Evolutionary conservation across 306 rosid genomes (phyloP), one percentile per base, ranked within the genome.

Genomic region (Citrullus amarus): DNA sequence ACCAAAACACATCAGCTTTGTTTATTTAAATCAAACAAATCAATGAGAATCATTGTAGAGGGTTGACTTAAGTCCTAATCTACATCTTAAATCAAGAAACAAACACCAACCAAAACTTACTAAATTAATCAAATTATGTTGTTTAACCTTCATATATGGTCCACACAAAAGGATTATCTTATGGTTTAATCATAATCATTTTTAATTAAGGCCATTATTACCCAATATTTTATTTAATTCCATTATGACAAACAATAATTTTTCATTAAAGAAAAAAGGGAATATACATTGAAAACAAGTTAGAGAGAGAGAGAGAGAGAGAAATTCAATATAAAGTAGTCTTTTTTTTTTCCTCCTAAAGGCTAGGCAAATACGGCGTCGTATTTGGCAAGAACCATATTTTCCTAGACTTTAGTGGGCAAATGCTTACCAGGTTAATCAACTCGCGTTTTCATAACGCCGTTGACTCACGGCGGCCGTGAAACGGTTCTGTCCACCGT

Each of bases 391-490:
- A 14, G 3, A 69, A 11, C 76, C 58, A 46, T 71, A 48, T 71
- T 71, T 71, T 14, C 39, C 4, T 71, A 48, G 59, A 71, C 76
- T 71, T 46, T 22, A 71, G 38, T 39, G 11, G 75, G 56, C 56
- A 69, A 12, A 43, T 20, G 30, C 28, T 67, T 67, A 38, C 71
- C 32, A 22, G 9, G 55, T 69, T 56, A 44, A 44, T 9, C 8
- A 15, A 4, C 8, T 43, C 9, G 7, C 66, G 38, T 60, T 60
- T 60, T 7, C 34, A 6, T 69, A 3, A 38, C 43, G 56, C 46
- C 72, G 72, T 58, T 18, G 18, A 1, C 41, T 89, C 88, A 89
- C 48, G 96, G 91, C 48, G 96, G 91, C 80, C 85, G 88, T 0
- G 96, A 90, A 80, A 90, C 95, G 82, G 87, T 28, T 65, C 80